Evolutionary conservation across 75 land plant species (phyloP).

Genomic region (Cupressus sempervirens): DNA sequence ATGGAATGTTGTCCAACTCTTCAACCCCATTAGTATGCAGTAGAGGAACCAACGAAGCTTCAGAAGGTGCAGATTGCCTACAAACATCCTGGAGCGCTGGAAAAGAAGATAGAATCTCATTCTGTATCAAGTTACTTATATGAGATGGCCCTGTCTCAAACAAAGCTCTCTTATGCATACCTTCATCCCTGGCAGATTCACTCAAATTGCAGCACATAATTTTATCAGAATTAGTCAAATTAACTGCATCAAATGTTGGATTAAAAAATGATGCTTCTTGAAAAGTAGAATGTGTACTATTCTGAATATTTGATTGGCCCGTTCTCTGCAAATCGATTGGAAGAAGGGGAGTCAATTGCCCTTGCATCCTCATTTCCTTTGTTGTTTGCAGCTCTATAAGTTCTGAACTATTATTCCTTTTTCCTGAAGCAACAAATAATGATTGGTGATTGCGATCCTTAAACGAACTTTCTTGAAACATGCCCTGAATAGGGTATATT

Average conservation of each 20-base stretch:
- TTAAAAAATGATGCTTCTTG: not conserved
- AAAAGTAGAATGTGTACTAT: not conserved
- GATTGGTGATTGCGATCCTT: not conserved
- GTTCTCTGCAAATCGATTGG: not conserved
- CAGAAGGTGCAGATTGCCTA: not conserved
- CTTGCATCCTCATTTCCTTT: constrained; percentile 6
- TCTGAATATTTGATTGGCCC: not conserved
- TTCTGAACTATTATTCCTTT: not conserved
- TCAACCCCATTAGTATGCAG: not conserved
- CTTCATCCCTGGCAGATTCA: constrained; percentile 3
- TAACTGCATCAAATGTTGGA: not conserved
- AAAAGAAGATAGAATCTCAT: not conserved
- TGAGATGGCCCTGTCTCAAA: not conserved
- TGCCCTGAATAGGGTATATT: not conserved
- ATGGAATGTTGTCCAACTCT: not conserved
- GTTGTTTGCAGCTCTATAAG: not conserved
- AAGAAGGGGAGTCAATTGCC: not conserved
- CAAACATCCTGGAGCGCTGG: not conserved
- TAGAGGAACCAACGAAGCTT: not conserved
- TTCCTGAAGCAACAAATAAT: not conserved
- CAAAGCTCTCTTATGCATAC: not conserved
- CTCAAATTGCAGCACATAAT: not conserved
- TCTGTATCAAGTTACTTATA: not conserved
- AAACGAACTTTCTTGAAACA: not conserved
- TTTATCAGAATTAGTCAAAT: not conserved